These are phyloP conservation scores for Tolypocladium guangdongense DNA, from an alignment of 2,329 filamentous ascomycete species.

Conservation along the genomic window DNA sequence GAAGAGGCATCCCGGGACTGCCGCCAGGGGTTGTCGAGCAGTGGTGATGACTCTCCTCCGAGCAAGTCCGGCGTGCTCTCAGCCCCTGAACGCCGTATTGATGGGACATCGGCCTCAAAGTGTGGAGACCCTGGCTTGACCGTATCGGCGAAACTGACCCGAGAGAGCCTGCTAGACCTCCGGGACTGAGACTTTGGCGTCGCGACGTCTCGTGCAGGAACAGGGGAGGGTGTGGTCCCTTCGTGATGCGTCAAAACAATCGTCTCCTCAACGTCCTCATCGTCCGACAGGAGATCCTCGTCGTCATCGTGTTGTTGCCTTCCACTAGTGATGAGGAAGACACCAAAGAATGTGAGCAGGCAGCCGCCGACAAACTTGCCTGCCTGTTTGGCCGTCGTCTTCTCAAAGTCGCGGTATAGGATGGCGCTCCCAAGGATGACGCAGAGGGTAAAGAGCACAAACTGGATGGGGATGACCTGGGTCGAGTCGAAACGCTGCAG, in stretches of 20 bases:
- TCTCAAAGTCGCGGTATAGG: conserved; percentile 89
- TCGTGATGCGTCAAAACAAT: conserved; percentile 48
- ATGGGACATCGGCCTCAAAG: conserved; percentile 24
- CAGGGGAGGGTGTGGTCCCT: conserved; percentile 10
- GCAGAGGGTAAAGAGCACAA: conserved; percentile 90
- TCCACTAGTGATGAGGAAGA: conserved; percentile 93
- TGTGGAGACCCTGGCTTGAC: conserved; percentile 25
- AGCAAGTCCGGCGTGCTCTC: conserved; percentile 20
- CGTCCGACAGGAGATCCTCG: conserved; percentile 40
- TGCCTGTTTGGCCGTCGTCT: conserved; percentile 61
- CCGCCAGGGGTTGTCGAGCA: conserved; percentile 34
- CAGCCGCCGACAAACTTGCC: conserved; percentile 85
- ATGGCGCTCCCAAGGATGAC: conserved; percentile 92
- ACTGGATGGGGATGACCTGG: conserved; percentile 95
- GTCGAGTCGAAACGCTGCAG: conserved; percentile 93
- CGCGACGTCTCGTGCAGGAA: conserved; percentile 7
- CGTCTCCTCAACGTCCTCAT: conserved; percentile 51
- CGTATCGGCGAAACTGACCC: conserved; percentile 30
- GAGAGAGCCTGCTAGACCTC: conserved; percentile 37
- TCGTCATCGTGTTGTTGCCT: conserved; percentile 51
- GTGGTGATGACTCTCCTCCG: conserved; percentile 24
- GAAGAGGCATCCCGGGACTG: conserved; percentile 20
- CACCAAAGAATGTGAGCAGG: conserved; percentile 83
- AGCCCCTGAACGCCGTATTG: conserved; percentile 20
- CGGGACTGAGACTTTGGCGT: conserved; percentile 26